Evolutionary conservation across 345 rosid species (phyloP), one percentile per base, ranked within the genome.

Genomic region (Mallotus nudiflorus): DNA sequence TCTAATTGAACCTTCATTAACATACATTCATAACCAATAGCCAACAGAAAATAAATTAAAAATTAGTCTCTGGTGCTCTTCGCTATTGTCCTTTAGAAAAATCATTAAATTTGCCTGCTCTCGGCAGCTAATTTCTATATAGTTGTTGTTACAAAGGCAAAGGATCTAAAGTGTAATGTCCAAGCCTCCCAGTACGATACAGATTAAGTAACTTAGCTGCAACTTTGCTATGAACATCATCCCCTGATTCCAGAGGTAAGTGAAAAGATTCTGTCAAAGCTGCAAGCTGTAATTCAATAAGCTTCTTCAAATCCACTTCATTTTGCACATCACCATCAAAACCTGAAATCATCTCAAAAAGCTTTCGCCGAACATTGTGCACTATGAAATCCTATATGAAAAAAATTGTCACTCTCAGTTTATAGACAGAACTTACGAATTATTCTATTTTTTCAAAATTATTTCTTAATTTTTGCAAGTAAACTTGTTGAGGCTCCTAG

Each of bases 131-230:
- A 6, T 52, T 22, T 15, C 29, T 52, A 25, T 52, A 25, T 24
- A 2, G 5, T 53, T 24, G 11, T 9, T 13, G 59, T 57, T 45
- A 9, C 22, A 19, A 12, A 20, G 22, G n/a, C 19, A 60, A 40
- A 60, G 68, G 61, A 64, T 93, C 98, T 62, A 93, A 46, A 7
- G 88, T 86, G 75, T 84, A 85, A 66, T 82, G 96, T 53, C 92
- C 97, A 44, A 92, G 87, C 80, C 96, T 85, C 64, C 94, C 97
- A n/a, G 89, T 90, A 24, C 91, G 90, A 65, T 75, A 90, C n/a
- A 92, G 72, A 82, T 88, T 87, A 57, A 90, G 75, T 69, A 92
- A 60, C 85, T 87, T 92, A 20, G 72, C 62, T 51, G 88, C 89
- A 67, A 87, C 89, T 66, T 66, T 85, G 33, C 55, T 13, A 24